These are phyloP conservation scores for Cyclotella sp. DNA, from an alignment of 108 stramenopile genomes.

Conservation along the genomic window DNA sequence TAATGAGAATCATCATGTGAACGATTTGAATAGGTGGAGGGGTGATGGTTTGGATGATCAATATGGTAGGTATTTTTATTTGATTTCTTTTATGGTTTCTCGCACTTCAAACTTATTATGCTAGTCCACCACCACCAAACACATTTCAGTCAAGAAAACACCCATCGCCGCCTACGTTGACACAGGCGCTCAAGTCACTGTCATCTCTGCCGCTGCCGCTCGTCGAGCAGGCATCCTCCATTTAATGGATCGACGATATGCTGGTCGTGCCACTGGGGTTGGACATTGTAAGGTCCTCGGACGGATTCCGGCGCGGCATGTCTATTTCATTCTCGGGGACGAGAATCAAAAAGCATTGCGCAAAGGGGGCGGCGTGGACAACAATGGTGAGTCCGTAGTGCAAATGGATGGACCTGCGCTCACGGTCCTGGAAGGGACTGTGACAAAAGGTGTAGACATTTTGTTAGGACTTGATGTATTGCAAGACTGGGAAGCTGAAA, in stretches of 20 bases:
- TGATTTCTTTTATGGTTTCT: background rate
- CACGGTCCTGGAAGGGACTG: slow-evolving; percentile 58
- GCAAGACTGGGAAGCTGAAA: slow-evolving; percentile 58
- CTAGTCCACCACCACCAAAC: background rate
- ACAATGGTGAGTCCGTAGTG: slow-evolving; percentile 4
- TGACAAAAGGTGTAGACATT: slow-evolving; percentile 60
- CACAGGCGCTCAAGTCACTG: slow-evolving; percentile 73
- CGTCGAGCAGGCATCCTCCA: slow-evolving; percentile 56
- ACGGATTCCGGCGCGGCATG: slow-evolving; percentile 59
- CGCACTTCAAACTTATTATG: background rate
- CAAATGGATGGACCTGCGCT: slow-evolving; percentile 59
- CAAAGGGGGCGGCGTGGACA: slow-evolving; percentile 2
- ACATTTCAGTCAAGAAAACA: slow-evolving; percentile 26
- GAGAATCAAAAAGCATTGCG: slow-evolving; percentile 4
- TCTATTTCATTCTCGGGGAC: slow-evolving; percentile 46
- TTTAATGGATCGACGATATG: slow-evolving; percentile 70
- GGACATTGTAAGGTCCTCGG: slow-evolving; percentile 66
- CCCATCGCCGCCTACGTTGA: slow-evolving; percentile 64
- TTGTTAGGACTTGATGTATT: slow-evolving; percentile 51
- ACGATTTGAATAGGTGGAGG: background rate
- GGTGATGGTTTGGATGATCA: slow-evolving; percentile 6
- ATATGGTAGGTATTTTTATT: slow-evolving; percentile 15
- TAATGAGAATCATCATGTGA: slow-evolving; percentile 1
- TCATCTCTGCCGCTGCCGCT: slow-evolving; percentile 61
- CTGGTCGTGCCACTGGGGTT: slow-evolving; percentile 68